Base-by-base conservation (phyloP, 768 basidiomycete genomes). In the Mycena vulgaris region DNA sequence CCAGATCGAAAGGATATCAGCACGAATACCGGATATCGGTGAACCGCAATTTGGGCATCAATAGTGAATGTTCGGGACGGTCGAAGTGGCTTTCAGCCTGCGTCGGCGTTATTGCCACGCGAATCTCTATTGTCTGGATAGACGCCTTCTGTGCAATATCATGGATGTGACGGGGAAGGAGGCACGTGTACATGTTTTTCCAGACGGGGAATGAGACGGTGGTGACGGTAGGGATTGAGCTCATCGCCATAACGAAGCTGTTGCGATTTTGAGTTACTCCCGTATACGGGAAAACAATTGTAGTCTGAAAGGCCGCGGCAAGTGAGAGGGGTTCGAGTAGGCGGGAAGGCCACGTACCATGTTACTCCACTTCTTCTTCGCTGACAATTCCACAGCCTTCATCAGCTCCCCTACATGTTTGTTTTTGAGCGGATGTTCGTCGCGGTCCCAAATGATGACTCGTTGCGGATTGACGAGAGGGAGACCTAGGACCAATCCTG, bases 201-300 rank as follows among this genome's bases (percentile, higher is more conserved):
- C 40, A 16, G 21, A 42, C 53, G 55, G 39, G 35, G n/a, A 57
- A 57, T 37, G 55, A 57, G 2, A 57, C 35, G 1, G 35, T 25
- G 3, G 33, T 39, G n/a, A 57, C 55, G 55, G n/a, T 23, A 5
- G 35, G 11, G n/a, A 10, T 13, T 1, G 6, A 1, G 13, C 19
- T 9, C n/a, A 37, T 37, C n/a, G 33, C 10, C 27, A 33, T 57
- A 23, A 57, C 35, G n/a, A 39, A 37, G 19, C 2, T 10, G n/a
- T 39, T 11, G 3, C 55, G 55, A 25, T 1, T 10, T 47, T 16
- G 5, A 17, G 40, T 17, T 5, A 21, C n/a, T n/a, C 45, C 21
- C n/a, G n/a, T 57, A n/a, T n/a, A 57, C 39, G 55, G 55, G 21
- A 57, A 57, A 39, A 57, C n/a, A 13, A 57, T 11, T 2, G 35